phyloP scores from a whole-genome alignment of 441 rosid species.

The Corymbia calophylla region DNA sequence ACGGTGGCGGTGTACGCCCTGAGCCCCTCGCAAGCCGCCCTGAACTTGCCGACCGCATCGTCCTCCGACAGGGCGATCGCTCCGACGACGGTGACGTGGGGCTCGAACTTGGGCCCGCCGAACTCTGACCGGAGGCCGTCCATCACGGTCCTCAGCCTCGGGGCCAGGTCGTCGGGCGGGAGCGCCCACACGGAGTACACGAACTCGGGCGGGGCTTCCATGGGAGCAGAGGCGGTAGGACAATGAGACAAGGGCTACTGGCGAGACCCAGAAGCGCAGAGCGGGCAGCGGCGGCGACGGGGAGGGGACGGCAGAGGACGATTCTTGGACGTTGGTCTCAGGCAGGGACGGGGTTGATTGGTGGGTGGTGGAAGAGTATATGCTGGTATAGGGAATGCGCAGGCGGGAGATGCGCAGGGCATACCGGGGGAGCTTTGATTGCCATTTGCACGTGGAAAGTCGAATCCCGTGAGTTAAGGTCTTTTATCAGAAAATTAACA shows the following conservation, averaged over 20 bases:
- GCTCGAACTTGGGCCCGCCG: conserved; percentile 67
- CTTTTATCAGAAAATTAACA: background rate
- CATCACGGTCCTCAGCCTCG: conserved; percentile 47
- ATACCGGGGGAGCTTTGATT: background rate
- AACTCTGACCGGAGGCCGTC: conserved; percentile 62
- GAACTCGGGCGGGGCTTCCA: conserved; percentile 11
- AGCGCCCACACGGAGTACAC: conserved; percentile 80
- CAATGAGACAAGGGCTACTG: background rate
- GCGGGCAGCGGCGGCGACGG: background rate
- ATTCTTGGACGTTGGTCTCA: background rate
- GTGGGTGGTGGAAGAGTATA: background rate
- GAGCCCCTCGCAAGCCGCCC: conserved; percentile 51
- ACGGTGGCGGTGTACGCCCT: conserved; percentile 43
- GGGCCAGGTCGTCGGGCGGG: conserved; percentile 45
- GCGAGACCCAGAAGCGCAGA: background rate
- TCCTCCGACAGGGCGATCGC: conserved; percentile 46
- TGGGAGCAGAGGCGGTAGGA: background rate
- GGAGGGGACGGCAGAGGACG: background rate
- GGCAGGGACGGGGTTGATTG: background rate
- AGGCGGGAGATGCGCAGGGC: background rate
- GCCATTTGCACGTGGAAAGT: background rate
- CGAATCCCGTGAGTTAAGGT: too few species aligned
- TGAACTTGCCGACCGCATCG: conserved; percentile 53
- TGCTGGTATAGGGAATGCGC: background rate
- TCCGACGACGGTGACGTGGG: conserved; percentile 80